phyloP scores from a whole-genome alignment of 1,284 basidiomycete species.

The Apiotrichum sp. region DNA sequence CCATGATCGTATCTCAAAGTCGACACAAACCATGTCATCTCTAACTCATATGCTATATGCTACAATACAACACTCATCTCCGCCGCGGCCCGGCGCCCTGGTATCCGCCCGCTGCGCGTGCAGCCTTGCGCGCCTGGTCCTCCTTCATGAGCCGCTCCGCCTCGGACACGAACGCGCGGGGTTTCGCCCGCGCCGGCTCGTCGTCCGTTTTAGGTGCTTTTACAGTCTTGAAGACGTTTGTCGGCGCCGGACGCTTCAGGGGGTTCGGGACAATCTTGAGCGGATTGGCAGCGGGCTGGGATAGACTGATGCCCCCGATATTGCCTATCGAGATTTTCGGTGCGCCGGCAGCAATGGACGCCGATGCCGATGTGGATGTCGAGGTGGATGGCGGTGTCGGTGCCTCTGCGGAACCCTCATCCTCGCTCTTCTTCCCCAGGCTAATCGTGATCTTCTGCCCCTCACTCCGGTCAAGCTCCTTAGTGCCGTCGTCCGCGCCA shows the following conservation, averaged over 20 bases:
- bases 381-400: constrained; percentile 1
- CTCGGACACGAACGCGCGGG: constrained; percentile 59
- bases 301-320: background rate
- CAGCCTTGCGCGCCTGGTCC: constrained; percentile 70
- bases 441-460: constrained; percentile 49
- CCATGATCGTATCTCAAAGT: no score
- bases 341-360: constrained; percentile 2
- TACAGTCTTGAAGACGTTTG: constrained; percentile 61
- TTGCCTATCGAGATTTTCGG: constrained; percentile 11
- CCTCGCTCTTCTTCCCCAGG: constrained; percentile 29
- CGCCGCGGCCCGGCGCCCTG: constrained; percentile 8
- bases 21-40: no score
- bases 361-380: constrained; percentile 3
- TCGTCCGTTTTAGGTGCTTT: constrained; percentile 48
- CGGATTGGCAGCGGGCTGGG: background rate
- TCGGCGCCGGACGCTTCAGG: constrained; percentile 48
- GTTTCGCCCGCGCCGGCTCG: constrained; percentile 47
- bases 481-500: constrained; percentile 34
- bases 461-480: constrained; percentile 63
- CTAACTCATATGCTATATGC: background rate
- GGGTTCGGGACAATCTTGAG: constrained; percentile 25
- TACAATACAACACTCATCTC: background rate
- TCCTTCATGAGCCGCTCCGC: constrained; percentile 80
- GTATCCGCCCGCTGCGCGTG: constrained; percentile 12
- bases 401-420: constrained; percentile 12